These are phyloP conservation scores for Penicillium sclerotiorum DNA, from an alignment of 2,329 filamentous ascomycete genomes.

Conservation along the genomic window DNA sequence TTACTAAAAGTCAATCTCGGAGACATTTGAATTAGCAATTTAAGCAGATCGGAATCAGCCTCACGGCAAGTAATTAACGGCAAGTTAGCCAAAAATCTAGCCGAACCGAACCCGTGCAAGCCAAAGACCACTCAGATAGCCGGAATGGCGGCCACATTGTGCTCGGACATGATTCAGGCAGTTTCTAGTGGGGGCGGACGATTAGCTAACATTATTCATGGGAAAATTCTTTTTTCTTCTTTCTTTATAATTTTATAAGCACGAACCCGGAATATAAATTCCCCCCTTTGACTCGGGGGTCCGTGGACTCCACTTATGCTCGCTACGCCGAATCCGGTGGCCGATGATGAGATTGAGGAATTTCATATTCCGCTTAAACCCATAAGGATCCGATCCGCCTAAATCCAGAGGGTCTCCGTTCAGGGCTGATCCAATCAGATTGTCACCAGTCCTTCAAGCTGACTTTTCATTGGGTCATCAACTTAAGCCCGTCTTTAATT, in stretches of 20 bases:
- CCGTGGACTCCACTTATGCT: not conserved
- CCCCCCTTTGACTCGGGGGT: not conserved
- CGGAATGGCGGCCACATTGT: not conserved
- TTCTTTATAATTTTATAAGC: too few species aligned
- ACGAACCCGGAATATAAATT: conserved; percentile 15
- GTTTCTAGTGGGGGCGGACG: not conserved
- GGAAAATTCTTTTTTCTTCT: not conserved
- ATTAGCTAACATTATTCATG: conserved; percentile 7
- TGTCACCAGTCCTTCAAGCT: not conserved
- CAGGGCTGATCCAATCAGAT: not conserved
- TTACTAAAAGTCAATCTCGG: too few species aligned
- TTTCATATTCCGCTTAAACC: conserved; percentile 10
- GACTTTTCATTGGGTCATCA: not conserved
- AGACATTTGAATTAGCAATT: not conserved
- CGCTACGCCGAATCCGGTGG: not conserved
- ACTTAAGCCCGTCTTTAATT: conserved; percentile 21
- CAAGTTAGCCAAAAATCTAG: not conserved
- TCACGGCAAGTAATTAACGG: too few species aligned
- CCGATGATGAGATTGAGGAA: conserved; percentile 1
- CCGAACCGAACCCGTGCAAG: not conserved
- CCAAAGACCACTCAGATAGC: too few species aligned
- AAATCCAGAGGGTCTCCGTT: not conserved
- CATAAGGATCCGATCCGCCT: conserved; percentile 12
- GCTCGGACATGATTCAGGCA: not conserved
- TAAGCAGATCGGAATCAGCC: not conserved